Evolutionary conservation across 2,329 filamentous ascomycete species (phyloP), one percentile per base, ranked within the genome.

Genomic region (Cercospora canescens): DNA sequence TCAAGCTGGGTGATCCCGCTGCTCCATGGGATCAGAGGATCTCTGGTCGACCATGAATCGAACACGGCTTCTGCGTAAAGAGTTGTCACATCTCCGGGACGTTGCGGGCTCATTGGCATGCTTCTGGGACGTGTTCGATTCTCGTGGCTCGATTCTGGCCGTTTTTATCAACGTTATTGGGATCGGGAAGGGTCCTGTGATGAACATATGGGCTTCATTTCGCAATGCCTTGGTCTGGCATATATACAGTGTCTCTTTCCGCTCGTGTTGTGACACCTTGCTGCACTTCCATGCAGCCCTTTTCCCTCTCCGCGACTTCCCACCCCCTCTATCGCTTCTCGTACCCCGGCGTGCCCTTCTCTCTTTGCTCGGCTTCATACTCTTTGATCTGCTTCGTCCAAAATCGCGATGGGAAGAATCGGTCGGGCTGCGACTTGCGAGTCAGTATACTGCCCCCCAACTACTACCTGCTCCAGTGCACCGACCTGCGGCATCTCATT

Each of bases 391-490:
- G 87, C 77, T 83, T 89, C 81, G 87, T 90, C 89, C 89, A 92
- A 80, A 90, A 88, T 88, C 92, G 87, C 82, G 92, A 95, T 56
- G 91, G 91, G 80, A 90, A 93, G 86, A 94, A 95, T 76, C 90
- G 84, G 74, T 88, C 88, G 64, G 87, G 84, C 80, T 77, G 69
- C 39, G 39, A 16, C 9, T n/a, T 4, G 34, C 32, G 11, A 7
- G 41, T 74, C 48, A 74, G 71, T 39, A n/a, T 28, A 8, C 11
- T 3, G 4, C 55, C 6, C 39, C 57, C 21, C 14, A 9, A 18
- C 24, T 41, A 28, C 35, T 55, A 14, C 61, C 50, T 52, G 24
- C 57, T 52, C 48, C 34, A 39, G 56, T 63, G 16, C 24, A 71
- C 74, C 54, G 67, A 76, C 74, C 64, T 92, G 89, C 37, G 92